These are phyloP conservation scores for Cerioporus squamosus DNA, from an alignment of 1,284 basidiomycete species.

Conservation along the genomic window DNA sequence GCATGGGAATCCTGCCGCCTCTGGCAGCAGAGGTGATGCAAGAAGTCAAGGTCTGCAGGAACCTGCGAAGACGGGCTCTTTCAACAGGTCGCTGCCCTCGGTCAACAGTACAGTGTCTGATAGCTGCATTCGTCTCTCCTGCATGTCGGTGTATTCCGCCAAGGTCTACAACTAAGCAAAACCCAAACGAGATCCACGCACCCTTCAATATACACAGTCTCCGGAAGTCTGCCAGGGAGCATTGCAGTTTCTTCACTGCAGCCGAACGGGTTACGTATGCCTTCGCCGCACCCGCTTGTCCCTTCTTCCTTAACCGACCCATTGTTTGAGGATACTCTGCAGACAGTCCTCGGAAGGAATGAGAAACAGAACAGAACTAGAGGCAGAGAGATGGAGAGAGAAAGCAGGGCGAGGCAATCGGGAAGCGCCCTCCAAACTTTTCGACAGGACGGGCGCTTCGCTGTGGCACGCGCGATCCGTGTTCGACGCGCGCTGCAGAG, in stretches of 20 bases:
- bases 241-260: slow-evolving; percentile 93
- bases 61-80: too few relatives aligned
- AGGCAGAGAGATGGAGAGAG: slow-evolving; percentile 1
- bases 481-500: slow-evolving; percentile 9
- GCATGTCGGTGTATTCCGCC: too few relatives aligned
- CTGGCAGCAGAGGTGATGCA: too few relatives aligned
- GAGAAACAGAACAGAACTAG: slow-evolving; percentile 1
- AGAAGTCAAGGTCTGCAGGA: too few relatives aligned
- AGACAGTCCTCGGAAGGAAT: slow-evolving; percentile 11
- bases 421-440: slow-evolving; percentile 34
- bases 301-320: slow-evolving; percentile 90
- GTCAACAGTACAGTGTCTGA: too few relatives aligned
- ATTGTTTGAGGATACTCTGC: slow-evolving; percentile 46
- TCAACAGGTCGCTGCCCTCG: too few relatives aligned
- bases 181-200: slow-evolving; percentile 36
- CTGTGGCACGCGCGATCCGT: slow-evolving; percentile 13
- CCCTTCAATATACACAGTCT: slow-evolving; percentile 98
- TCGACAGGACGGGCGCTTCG: slow-evolving; percentile 25
- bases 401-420: slow-evolving; percentile 19
- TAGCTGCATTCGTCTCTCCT: too few relatives aligned
- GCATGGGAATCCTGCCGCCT: too few relatives aligned
- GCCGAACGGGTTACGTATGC: slow-evolving; percentile 93
- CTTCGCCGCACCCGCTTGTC: slow-evolving; percentile 93
- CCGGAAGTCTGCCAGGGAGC: slow-evolving; percentile 96
- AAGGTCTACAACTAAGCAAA: too few relatives aligned